Evolutionary conservation across 768 basidiomycete genomes (phyloP).

Genomic region (Multifurca ochricompacta): DNA sequence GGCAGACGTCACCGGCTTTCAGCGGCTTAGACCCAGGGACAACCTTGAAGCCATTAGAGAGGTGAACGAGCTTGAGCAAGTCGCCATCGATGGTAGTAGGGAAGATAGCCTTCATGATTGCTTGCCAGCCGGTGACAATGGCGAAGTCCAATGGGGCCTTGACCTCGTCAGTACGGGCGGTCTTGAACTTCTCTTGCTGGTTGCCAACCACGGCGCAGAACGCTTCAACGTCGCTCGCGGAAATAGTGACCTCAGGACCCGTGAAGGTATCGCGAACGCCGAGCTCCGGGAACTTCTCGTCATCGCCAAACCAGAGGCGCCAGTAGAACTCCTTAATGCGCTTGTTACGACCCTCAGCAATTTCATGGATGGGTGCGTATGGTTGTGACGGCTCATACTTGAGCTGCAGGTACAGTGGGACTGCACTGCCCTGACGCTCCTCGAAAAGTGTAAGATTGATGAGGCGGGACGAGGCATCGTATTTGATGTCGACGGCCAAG

Average conservation of each 20-base stretch:
- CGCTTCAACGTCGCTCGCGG: conserved; percentile 66
- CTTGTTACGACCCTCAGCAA: conserved; percentile 72
- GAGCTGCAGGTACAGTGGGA: conserved; percentile 80
- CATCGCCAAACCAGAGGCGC: conserved; percentile 95
- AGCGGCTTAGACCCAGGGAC: conserved; percentile 71
- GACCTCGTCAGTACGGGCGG: conserved; percentile 55
- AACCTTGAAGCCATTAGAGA: conserved; percentile 94
- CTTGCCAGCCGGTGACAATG: conserved; percentile 98
- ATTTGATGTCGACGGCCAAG: conserved; percentile 77
- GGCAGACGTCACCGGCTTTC: conserved; percentile 81
- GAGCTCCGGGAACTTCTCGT: conserved; percentile 68
- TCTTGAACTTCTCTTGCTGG: conserved; percentile 85
- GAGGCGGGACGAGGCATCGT: conserved; percentile 38
- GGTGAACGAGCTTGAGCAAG: conserved; percentile 89
- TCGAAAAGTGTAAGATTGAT: conserved; percentile 78
- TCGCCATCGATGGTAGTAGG: conserved; percentile 88
- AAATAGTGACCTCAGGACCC: conserved; percentile 79
- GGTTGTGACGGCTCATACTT: conserved; percentile 82
- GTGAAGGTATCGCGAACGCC: conserved; percentile 75
- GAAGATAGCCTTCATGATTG: conserved; percentile 99
- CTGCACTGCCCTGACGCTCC: conserved; percentile 65
- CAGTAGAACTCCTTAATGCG: conserved; percentile 98
- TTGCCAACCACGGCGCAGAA: conserved; percentile 95
- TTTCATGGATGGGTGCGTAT: conserved; percentile 88
- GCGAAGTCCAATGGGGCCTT: conserved; percentile 98